Evolutionary conservation across 1,139 yeast species (phyloP), one percentile per base, ranked within the genome.

Genomic region (Candida mesenterica): DNA sequence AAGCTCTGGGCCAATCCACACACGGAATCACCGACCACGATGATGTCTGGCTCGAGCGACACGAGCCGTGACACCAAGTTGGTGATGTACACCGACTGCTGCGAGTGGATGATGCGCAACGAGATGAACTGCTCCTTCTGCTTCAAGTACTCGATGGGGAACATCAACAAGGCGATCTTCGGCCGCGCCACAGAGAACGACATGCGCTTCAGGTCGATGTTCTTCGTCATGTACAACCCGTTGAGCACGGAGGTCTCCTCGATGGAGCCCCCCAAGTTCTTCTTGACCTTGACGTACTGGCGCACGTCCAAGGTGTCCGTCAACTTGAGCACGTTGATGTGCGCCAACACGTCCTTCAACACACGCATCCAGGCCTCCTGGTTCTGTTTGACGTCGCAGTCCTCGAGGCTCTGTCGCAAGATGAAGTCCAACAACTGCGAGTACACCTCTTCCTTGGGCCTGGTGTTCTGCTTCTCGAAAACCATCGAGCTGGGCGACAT

Each of bases 201-300:
- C 98, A 94, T 94, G 3, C 75, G 60, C 51, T 82, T 87, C 29
- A 86, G 68, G n/a, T 96, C 95, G 27, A 90, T 66, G 22, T 82
- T 78, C 46, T 90, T 89, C 0, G 97, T 85, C 59, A 90, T 88
- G 9, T 87, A 83, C 5, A 88, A 62, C 1, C 98, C 99, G 51
- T 85, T 26, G 12, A 90, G 59, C 30, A 79, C 75, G 24, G 65
- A 62, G 0, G 95, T 78, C 32, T 83, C 82, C 12, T 67, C 66
- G 6, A 77, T 68, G 1, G 65, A 57, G 0, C 92, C 92, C 0
- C 98, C 98, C 1, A 82, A 71, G 9, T 90, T 77, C 43, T 89
- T 74, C 53, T 92, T 94, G 32, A 92, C 72, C 53, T 94, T 94
- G 32, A 92, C 80, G 57, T 88, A 90, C 45, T 86, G 94, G 25